These are phyloP conservation scores for Aspergillus melleus DNA, from an alignment of 2,329 filamentous ascomycete species.

Conservation along the genomic window DNA sequence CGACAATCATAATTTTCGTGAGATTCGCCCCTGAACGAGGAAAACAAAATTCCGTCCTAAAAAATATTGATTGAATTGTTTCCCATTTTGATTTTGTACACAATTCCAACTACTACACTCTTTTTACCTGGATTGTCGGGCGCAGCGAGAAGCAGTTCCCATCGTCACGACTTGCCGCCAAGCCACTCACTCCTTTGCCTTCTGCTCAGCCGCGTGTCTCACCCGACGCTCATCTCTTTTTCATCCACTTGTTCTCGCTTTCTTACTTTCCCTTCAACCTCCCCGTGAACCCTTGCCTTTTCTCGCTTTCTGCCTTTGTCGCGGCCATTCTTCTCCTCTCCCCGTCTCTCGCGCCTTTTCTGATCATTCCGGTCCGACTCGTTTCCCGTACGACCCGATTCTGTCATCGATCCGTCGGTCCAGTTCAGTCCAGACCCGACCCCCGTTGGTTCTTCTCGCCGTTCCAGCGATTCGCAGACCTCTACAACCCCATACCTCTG, in stretches of 20 bases:
- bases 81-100: too few species aligned
- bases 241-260: neutral
- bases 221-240: neutral
- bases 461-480: neutral
- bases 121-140: too few species aligned
- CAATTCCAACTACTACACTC: too few species aligned
- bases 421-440: neutral
- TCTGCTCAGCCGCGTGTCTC: constrained; percentile 7
- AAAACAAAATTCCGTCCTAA: neutral
- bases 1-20: neutral
- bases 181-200: neutral
- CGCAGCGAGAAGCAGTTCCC: too few species aligned
- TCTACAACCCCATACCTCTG: neutral
- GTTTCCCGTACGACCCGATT: constrained; percentile 13
- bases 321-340: neutral
- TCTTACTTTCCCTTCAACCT: neutral
- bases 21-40: neutral
- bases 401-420: neutral
- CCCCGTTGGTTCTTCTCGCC: neutral
- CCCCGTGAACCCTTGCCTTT: neutral
- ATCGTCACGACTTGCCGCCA: too few species aligned
- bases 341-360: constrained; percentile 1
- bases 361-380: neutral
- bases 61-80: neutral
- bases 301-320: neutral